Conservation (phyloP, 169 alveolate species). For the Blepharisma undulans region DNA sequence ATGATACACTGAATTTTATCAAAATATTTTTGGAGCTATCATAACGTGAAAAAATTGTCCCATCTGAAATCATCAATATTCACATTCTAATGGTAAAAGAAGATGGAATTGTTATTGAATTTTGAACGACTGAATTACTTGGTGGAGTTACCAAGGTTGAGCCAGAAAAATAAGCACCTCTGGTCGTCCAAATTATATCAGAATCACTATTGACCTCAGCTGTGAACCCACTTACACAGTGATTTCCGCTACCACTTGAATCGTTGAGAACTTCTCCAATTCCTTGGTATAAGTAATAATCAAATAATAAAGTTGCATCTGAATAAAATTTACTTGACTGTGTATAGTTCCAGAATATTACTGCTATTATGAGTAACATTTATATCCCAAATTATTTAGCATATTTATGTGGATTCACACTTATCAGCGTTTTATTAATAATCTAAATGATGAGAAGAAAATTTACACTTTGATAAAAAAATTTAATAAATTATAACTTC, state of each 20-base stretch:
- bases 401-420: not conserved
- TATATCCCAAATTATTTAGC: not conserved
- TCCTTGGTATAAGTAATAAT: not conserved
- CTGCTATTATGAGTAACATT: not conserved
- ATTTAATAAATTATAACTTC: no score
- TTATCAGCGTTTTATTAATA: not conserved
- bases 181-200: not conserved
- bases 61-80: not conserved
- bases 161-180: constrained; percentile 6
- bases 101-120: not conserved
- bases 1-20: no score
- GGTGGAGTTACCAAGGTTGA: not conserved
- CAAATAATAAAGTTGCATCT: not conserved
- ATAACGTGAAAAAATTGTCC: not conserved
- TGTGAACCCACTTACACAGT: not conserved
- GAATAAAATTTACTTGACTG: not conserved
- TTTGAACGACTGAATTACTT: not conserved
- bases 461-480: no score
- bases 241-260: not conserved
- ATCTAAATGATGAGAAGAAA: not conserved
- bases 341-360: not conserved
- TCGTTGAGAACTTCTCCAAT: not conserved
- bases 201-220: not conserved
- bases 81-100: not conserved
- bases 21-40: not conserved